Evolutionary conservation across 2,329 filamentous ascomycete genomes (phyloP), one percentile per base, ranked within the genome.

Genomic region (Epicoccum nigrum): DNA sequence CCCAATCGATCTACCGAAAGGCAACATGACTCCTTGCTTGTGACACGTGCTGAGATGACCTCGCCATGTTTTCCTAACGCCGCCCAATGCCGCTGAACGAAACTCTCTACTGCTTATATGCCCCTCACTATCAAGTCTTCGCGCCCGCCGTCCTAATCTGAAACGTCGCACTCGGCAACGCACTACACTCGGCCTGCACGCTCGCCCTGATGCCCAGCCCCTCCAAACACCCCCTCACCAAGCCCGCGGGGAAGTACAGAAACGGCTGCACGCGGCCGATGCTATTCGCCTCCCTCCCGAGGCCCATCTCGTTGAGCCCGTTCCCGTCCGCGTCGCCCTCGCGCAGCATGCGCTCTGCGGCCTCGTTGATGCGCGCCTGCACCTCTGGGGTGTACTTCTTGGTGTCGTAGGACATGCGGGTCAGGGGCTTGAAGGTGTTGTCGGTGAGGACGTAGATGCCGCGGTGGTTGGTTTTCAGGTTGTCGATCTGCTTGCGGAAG

Each of bases 371-470:
- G 23, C 45, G 54, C 54, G 66, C 58, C 37, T 66, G 63, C 42
- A 63, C 60, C 1, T 62, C 54, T 0, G 64, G 55, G 20, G 66
- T 62, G 44, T 62, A 69, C 51, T 70, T 71, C 17, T 68, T 69
- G 0, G 68, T 74, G 40, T 93, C 88, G 59, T 92, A 89, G 67
- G 89, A 93, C 92, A 97, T 97, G 40, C 92, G 84, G 28, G 86
- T 83, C 61, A 99, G 87, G 0, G 93, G 92, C 40, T 90, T 87
- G 77, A 99, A 99, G 8, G 87, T 80, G 70, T 92, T 92, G 76
- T 99, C 94, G 12, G 93, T 97, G 44, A 99, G 79, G 34, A 99
- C 94, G 74, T 97, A 99, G 62, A 97, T 92, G 42, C 94, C 94
- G 15, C 94, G 81, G 72, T 99, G 94, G 70, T 99, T 99, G 7